Evolutionary conservation across 2,329 filamentous ascomycete genomes (phyloP).

Genomic region (Truncatella angustata): DNA sequence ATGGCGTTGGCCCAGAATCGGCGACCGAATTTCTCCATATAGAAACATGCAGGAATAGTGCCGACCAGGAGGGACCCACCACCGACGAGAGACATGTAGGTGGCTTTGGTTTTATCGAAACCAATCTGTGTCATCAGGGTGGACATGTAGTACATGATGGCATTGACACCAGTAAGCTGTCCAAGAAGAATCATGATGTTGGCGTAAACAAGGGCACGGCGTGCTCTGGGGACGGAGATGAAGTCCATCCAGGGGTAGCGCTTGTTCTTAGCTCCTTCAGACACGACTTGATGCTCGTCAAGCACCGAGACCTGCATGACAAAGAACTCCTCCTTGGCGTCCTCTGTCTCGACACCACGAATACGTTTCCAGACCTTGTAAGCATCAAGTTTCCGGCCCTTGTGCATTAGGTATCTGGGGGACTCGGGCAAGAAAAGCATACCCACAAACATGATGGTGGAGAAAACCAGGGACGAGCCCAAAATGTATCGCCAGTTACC

Average conservation of each 20-base stretch:
- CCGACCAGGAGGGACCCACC: slow-evolving; percentile 66
- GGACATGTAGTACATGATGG: slow-evolving; percentile 71
- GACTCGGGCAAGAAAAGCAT: slow-evolving; percentile 72
- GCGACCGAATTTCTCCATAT: slow-evolving; percentile 71
- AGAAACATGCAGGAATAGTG: slow-evolving; percentile 65
- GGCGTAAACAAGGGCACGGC: slow-evolving; percentile 64
- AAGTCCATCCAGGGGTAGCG: slow-evolving; percentile 72
- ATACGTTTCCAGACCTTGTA: slow-evolving; percentile 73
- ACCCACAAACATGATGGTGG: slow-evolving; percentile 58
- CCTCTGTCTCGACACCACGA: slow-evolving; percentile 54
- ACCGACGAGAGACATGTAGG: slow-evolving; percentile 75
- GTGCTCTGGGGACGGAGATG: slow-evolving; percentile 67
- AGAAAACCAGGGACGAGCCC: slow-evolving; percentile 69
- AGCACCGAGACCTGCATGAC: slow-evolving; percentile 65
- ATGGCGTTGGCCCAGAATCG: slow-evolving; percentile 74
- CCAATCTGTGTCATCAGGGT: slow-evolving; percentile 67
- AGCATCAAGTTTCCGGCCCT: slow-evolving; percentile 55
- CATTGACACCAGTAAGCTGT: slow-evolving; percentile 69
- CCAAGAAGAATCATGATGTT: slow-evolving; percentile 70
- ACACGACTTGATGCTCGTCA: slow-evolving; percentile 52
- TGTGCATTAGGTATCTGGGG: slow-evolving; percentile 70
- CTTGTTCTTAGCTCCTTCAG: slow-evolving; percentile 49
- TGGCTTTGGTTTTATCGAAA: slow-evolving; percentile 59
- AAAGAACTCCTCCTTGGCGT: slow-evolving; percentile 68
- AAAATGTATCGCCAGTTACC: slow-evolving; percentile 76